These are phyloP conservation scores for Syncephalis plumigaleata DNA, from an alignment of 371 early-diverging fungal genomes.

Conservation along the genomic window DNA sequence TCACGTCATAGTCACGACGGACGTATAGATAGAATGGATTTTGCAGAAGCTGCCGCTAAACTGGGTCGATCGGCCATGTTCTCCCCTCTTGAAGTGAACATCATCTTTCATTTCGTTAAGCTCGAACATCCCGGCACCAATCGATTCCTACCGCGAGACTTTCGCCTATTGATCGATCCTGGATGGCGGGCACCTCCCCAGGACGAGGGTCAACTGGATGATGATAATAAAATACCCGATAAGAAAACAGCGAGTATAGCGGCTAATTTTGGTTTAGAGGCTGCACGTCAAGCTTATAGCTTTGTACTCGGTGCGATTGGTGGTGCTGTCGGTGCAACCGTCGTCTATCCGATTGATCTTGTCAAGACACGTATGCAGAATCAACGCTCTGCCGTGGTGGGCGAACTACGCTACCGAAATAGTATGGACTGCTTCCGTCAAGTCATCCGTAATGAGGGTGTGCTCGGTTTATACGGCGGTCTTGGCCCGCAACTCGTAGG, in stretches of 20 bases:
- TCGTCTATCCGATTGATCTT: conserved; percentile 93
- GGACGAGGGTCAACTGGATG: conserved; percentile 1
- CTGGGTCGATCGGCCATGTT: conserved; percentile 42
- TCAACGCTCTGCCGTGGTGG: conserved; percentile 41
- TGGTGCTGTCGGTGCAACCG: conserved; percentile 91
- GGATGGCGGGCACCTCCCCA: conserved; percentile 27
- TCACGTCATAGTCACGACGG: conserved; percentile 28
- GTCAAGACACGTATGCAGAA: conserved; percentile 54
- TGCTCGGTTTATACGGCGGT: conserved; percentile 69
- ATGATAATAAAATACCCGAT: conserved; percentile 2
- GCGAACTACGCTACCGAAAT: conserved; percentile 86
- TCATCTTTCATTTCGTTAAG: conserved; percentile 64
- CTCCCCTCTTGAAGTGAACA: conserved; percentile 69
- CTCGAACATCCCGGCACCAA: conserved; percentile 31
- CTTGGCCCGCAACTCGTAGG: conserved; percentile 47
- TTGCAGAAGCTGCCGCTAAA: conserved; percentile 34
- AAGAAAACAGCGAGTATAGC: conserved; percentile 8
- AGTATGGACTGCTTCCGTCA: conserved; percentile 73
- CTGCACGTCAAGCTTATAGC: conserved; percentile 30
- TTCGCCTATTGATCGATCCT: conserved; percentile 42
- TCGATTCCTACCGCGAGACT: conserved; percentile 31
- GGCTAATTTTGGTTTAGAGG: conserved; percentile 15
- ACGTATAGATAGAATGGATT: conserved; percentile 39
- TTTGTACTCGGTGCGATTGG: conserved; percentile 83
- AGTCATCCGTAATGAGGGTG: conserved; percentile 66